These are phyloP conservation scores for Gleditsia sinensis DNA, from an alignment of 306 rosid genomes.

Conservation along the genomic window DNA sequence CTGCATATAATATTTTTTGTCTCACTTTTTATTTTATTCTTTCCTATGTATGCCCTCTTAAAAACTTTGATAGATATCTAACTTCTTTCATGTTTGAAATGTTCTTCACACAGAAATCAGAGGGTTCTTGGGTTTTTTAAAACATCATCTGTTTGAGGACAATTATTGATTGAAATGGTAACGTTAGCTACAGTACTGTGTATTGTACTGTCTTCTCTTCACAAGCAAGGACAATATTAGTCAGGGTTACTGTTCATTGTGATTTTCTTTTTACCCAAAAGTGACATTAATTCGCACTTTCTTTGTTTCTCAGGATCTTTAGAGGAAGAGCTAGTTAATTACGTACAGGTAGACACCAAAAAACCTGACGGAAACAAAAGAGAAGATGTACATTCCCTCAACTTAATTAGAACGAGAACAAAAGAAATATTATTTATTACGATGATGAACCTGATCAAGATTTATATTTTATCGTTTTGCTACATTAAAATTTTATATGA, in stretches of 20 bases:
- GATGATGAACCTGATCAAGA: not conserved
- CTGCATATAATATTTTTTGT: constrained; percentile 43
- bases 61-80: constrained; percentile 17
- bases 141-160: not conserved
- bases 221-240: constrained; percentile 14
- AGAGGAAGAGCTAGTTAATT: not conserved
- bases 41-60: not conserved
- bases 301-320: constrained; percentile 13
- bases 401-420: not conserved
- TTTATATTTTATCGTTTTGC: no score
- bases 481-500: not conserved
- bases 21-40: constrained; percentile 28
- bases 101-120: not conserved
- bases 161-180: constrained; percentile 4
- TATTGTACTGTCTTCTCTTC: not conserved
- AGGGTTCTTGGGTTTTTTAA: no score
- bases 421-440: not conserved
- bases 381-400: not conserved
- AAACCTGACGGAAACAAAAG: not conserved
- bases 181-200: constrained; percentile 9
- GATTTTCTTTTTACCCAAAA: constrained; percentile 36
- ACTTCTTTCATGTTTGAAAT: constrained; percentile 1
- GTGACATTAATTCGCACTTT: constrained; percentile 21
- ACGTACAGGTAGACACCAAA: not conserved
- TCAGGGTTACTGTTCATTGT: constrained; percentile 4